Evolutionary conservation across 495 filamentous ascomycete species (phyloP).

Genomic region (Haplographium delicatum): DNA sequence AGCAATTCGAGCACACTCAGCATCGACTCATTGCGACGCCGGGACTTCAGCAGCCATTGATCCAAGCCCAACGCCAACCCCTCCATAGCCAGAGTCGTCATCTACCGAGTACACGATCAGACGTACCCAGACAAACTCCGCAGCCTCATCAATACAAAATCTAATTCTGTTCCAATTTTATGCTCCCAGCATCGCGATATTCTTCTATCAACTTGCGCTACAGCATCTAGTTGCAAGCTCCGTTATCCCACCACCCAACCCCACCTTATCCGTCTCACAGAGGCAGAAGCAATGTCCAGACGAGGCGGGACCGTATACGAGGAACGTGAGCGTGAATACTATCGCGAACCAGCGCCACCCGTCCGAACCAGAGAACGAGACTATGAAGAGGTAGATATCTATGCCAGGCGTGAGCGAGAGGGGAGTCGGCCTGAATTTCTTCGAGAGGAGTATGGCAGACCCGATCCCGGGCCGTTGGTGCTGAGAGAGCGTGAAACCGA

Average conservation of each 20-base stretch:
- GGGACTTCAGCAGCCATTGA: not conserved
- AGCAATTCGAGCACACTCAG: not conserved
- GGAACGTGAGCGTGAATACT: slow-evolving; percentile 17
- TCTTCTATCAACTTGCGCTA: not conserved
- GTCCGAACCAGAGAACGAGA: slow-evolving; percentile 18
- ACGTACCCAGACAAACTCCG: not conserved
- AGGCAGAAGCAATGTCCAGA: slow-evolving; percentile 18
- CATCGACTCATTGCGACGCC: not conserved
- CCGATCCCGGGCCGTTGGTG: slow-evolving; percentile 39
- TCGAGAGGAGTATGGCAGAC: slow-evolving; percentile 44
- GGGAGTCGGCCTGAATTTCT: slow-evolving; percentile 47
- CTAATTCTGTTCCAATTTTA: not conserved
- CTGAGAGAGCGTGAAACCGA: slow-evolving; percentile 32
- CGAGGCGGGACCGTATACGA: slow-evolving; percentile 17
- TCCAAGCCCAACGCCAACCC: slow-evolving; percentile 13
- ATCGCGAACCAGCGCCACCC: slow-evolving; percentile 9
- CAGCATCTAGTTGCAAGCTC: not conserved
- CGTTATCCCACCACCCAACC: not conserved
- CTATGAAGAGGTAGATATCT: slow-evolving; percentile 25
- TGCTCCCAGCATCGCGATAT: not conserved
- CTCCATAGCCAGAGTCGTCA: slow-evolving; percentile 11
- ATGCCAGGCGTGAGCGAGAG: slow-evolving; percentile 34
- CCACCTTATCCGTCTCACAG: not conserved
- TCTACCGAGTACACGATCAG: slow-evolving; percentile 7
- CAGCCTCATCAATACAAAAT: slow-evolving; percentile 3